Evolutionary conservation across 768 basidiomycete genomes (phyloP), one percentile per base, ranked within the genome.

Genomic region (Lentinula detonsa): DNA sequence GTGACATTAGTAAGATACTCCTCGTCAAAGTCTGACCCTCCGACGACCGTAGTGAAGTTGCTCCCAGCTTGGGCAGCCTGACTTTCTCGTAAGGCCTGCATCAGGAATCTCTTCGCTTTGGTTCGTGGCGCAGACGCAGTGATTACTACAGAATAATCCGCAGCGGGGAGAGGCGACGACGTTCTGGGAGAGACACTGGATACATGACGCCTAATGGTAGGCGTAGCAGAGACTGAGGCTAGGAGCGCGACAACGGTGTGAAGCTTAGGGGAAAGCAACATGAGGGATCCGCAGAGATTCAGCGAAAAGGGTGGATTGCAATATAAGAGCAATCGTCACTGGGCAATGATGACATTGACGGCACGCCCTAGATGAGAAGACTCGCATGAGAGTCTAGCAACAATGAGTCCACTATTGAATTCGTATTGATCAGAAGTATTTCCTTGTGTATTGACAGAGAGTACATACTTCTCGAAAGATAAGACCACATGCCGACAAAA

Each of bases 1-100:
- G 67, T 68, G 1, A 59, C 59, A 43, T 68, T 66, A 5, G 64
- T 64, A 1, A 68, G 39, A 28, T 68, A 68, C 50, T 68, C 65
- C 1, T 65, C 63, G 43, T 67, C 66, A 35, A 64, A 64, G 37
- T 60, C 61, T 1, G 62, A 52, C 1, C 66, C 66, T 16, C 57
- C 66, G 21, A 67, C 55, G 16, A 16, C 35, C 6, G 63, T 58
- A 37, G 66, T 67, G 35, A 48, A 61, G n/a, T 43, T 55, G 3
- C 48, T 49, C 23, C 45, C 33, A 37, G 37, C 48, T 59, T 51
- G 57, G 55, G 33, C 62, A 59, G 28, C 48, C n/a, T 59, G 42
- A 16, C 55, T 56, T 21, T 37, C 58, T 23, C 65, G 62, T 34
- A 68, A 54, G 6, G 56, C 45, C 10, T 61, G 61, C 21, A 68